A percentile compares a stretch with the other conserved stretches of the same genome.
Evolutionary conservation across 495 filamentous ascomycete genomes (phyloP).

Genomic region (Beverwykella pulmonaria): DNA sequence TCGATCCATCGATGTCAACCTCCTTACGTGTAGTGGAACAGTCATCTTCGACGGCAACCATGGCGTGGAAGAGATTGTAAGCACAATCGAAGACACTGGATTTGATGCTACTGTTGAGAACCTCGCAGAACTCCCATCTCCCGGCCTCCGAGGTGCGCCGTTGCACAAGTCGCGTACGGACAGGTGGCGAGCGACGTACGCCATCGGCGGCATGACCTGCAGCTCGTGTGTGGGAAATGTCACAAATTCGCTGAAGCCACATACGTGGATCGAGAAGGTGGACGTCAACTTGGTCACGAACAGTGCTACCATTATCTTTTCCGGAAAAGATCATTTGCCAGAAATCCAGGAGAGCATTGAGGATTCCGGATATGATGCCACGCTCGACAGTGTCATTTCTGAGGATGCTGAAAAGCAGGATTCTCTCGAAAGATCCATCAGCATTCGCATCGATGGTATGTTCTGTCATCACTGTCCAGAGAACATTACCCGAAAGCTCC

Average conservation of each 20-base stretch:
- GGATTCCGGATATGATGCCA: constrained; percentile 76
- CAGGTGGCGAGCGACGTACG: constrained; percentile 58
- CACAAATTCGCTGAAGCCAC: constrained; percentile 63
- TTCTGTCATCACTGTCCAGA: constrained; percentile 83
- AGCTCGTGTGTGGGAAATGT: constrained; percentile 70
- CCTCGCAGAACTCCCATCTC: constrained; percentile 40
- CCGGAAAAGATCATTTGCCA: constrained; percentile 52
- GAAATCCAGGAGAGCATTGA: constrained; percentile 72
- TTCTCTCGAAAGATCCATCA: constrained; percentile 57
- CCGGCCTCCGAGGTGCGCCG: neutral
- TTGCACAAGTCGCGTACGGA: constrained; percentile 16
- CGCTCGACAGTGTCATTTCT: constrained; percentile 55
- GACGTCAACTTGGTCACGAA: constrained; percentile 73
- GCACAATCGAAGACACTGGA: constrained; percentile 58
- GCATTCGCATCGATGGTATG: constrained; percentile 77
- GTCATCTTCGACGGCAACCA: constrained; percentile 52
- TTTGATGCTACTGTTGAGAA: constrained; percentile 58
- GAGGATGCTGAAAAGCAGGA: constrained; percentile 26
- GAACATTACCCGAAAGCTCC: constrained; percentile 58
- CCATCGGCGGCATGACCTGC: constrained; percentile 85
- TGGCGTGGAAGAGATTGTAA: constrained; percentile 51
- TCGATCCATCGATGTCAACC: constrained; percentile 57
- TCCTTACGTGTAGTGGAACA: constrained; percentile 62
- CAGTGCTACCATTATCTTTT: constrained; percentile 50
- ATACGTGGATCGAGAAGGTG: constrained; percentile 64